Base-by-base conservation (phyloP, 768 basidiomycete genomes). In the Strobilomyces echinocephalus region DNA sequence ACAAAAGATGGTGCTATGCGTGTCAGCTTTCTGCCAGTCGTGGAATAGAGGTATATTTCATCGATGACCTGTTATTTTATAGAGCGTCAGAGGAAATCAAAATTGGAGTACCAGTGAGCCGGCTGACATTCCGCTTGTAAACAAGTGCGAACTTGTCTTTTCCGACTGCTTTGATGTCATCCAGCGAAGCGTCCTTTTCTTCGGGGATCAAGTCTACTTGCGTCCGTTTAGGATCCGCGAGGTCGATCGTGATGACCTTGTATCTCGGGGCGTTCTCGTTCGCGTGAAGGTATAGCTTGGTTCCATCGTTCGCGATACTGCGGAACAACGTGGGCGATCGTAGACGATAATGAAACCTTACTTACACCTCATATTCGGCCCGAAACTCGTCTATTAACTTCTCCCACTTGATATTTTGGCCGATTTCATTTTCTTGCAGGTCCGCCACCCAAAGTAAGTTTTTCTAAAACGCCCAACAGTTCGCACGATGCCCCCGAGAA, bases 391-490 rank as follows among this genome's bases (percentile, higher is more conserved):
- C 69, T 42, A 88, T 69, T 33, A 92, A 56, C 68, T 87, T 88
- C 56, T 76, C 74, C 88, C 89, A 92, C 57, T 79, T 75, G 63
- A 91, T 79, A 53, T 86, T 75, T 47, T 74, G 74, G 9, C 80
- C 82, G 24, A 89, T 84, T 51, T 78, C 73, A 50, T 80, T 76
- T 44, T 79, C 72, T 43, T 79, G 63, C 8, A 89, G 74, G 58
- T 89, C 82, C 8, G 85, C 79, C 43, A 91, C 75, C 88, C 88
- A 91, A 2, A 89, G 65, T 10, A 83, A 65, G 62, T 88, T 85
- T 81, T 82, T 84, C 87, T 89, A 57, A n/a, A 28, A 39, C 40
- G 18, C n/a, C 10, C n/a, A 35, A 16, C 15, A 39, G 47, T 40
- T 35, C 18, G 15, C 16, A 41, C 33, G 33, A 49, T 26, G 36